phyloP scores from a whole-genome alignment of 2,329 filamentous ascomycete species.

The Colletotrichum coccodes region DNA sequence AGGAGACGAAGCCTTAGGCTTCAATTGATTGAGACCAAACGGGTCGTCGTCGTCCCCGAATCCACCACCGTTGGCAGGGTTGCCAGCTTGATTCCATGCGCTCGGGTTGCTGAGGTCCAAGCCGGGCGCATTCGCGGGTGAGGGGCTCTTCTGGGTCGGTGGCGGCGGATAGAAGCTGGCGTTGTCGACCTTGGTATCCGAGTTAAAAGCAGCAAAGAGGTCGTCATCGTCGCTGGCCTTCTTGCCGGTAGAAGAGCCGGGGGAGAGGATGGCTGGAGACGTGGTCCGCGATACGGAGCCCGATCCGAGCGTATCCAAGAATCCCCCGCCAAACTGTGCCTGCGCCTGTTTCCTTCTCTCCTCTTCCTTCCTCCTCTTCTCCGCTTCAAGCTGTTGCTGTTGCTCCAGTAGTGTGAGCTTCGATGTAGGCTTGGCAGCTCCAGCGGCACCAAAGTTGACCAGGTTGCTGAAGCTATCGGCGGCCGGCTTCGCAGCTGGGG shows the following conservation, averaged over 20 bases:
- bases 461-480: conserved; percentile 84
- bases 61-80: conserved; percentile 40
- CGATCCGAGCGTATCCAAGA: conserved; percentile 79
- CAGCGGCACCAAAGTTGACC: conserved; percentile 64
- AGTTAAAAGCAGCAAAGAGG: conserved; percentile 74
- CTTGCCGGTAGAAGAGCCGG: conserved; percentile 39
- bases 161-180: conserved; percentile 72
- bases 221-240: conserved; percentile 65
- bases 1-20: conserved; percentile 49
- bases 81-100: conserved; percentile 59
- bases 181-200: conserved; percentile 74
- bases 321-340: conserved; percentile 79
- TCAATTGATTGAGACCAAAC: conserved; percentile 80
- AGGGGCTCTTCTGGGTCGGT: conserved; percentile 52
- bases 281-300: conserved; percentile 58
- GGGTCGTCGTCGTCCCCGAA: conserved; percentile 84
- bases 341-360: conserved; percentile 78
- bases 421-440: conserved; percentile 68
- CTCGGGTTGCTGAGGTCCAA: conserved; percentile 64
- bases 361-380: conserved; percentile 78
- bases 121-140: conserved; percentile 54
- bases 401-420: conserved; percentile 84
- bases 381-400: conserved; percentile 72
- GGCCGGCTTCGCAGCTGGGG: conserved; percentile 59
- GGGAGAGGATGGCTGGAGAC: conserved; percentile 51